These are phyloP conservation scores for Fusarium sambucinum DNA, from an alignment of 2,329 filamentous ascomycete species.

Conservation along the genomic window DNA sequence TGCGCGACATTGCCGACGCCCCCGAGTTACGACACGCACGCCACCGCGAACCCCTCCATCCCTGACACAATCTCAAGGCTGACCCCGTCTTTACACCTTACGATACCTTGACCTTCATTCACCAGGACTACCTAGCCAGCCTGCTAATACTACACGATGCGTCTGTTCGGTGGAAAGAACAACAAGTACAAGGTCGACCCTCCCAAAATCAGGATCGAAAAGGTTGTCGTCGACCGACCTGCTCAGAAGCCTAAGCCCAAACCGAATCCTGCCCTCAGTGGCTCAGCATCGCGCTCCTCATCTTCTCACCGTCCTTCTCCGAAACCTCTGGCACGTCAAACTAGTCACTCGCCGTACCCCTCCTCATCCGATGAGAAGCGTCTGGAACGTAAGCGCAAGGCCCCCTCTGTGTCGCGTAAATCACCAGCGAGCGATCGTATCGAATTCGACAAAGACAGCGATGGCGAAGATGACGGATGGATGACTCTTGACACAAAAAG, in stretches of 20 bases:
- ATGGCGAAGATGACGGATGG: conserved; percentile 66
- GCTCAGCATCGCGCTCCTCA: conserved; percentile 52
- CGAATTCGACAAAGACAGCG: conserved; percentile 64
- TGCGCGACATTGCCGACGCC: conserved; percentile 46
- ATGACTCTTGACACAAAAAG: conserved; percentile 63
- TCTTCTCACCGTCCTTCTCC: conserved; percentile 57
- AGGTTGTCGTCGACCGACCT: conserved; percentile 59
- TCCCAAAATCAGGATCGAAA: conserved; percentile 65
- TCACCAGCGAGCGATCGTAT: conserved; percentile 64
- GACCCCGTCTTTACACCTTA: conserved; percentile 18
- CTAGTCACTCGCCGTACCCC: conserved; percentile 59
- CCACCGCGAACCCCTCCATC: conserved; percentile 50
- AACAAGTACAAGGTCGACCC: conserved; percentile 65
- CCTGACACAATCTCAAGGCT: conserved; percentile 34
- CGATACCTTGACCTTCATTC: conserved; percentile 8
- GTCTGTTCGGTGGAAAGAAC: conserved; percentile 58
- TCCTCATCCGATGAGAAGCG: conserved; percentile 56
- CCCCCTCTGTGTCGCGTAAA: conserved; percentile 51
- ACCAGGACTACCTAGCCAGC: conserved; percentile 18
- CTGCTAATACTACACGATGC: conserved; percentile 48
- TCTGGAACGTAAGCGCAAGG: conserved; percentile 63
- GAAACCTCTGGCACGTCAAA: conserved; percentile 54
- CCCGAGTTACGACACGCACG: conserved; percentile 45
- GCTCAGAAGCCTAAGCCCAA: conserved; percentile 55
- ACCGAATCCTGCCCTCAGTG: conserved; percentile 49